Evolutionary conservation across 2,329 filamentous ascomycete species (phyloP), one percentile per base, ranked within the genome.

Genomic region (Trichoderma hamatum): DNA sequence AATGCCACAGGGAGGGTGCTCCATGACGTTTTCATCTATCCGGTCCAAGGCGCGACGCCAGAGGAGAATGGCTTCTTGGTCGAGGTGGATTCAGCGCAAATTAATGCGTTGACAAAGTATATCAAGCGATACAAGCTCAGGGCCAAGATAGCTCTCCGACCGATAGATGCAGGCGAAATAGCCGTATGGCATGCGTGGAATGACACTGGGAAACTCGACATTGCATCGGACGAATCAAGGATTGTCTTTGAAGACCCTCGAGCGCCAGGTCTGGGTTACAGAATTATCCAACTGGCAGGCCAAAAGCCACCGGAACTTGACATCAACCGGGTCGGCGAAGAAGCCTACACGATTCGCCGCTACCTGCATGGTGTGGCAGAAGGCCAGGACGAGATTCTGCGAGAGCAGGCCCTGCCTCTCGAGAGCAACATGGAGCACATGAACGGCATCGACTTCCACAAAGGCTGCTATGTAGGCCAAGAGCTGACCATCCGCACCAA

Each of bases 401-500:
- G 85, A 69, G 91, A 91, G 72, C 82, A 85, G 21, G 89, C 93
- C 0, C 83, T 99, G 67, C 95, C 96, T 1, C 90, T 94, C 79
- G 95, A 98, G 80, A 90, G 86, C 76, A 97, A 97, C 78, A 86
- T 98, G 78, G 96, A 99, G 80, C 82, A 92, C 70, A 92, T 92
- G 85, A 86, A 88, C 59, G 96, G 89, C 30, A 90, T 99, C 73
- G 93, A 97, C 80, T 99, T 96, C 82, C 89, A 89, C 76, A 99
- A 99, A 82, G 96, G 96, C 9, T 99, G 96, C 81, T 99, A 99
- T 79, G 89, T 98, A 9, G 96, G 96, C 0, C 96, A 99, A 81
- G 96, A 99, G 80, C 86, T 99, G 72, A 98, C 96, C 1, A 97
- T 98, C 72, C 90, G 96, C 52, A 99, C 96, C 1, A 91, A 94